Evolutionary conservation across 1,284 basidiomycete genomes (phyloP).

Genomic region (Gomphus sp.): DNA sequence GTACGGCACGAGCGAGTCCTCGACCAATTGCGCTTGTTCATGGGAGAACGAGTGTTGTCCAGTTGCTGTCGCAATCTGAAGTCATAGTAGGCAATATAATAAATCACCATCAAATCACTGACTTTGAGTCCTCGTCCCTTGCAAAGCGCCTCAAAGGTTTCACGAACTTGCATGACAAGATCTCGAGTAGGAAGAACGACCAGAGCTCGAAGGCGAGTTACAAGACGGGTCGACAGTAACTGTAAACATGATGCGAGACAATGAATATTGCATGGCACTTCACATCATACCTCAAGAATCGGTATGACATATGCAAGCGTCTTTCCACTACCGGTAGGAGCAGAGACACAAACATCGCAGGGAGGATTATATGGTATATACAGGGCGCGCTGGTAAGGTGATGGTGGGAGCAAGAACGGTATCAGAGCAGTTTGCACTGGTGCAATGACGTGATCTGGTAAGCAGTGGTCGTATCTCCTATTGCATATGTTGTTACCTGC

Average conservation of each 20-base stretch:
- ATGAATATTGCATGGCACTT: neutral
- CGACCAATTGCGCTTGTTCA: slow-evolving; percentile 67
- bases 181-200: slow-evolving; percentile 93
- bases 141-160: slow-evolving; percentile 79
- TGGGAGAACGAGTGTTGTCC: slow-evolving; percentile 81
- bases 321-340: slow-evolving; percentile 96
- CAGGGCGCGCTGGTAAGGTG: slow-evolving; percentile 32
- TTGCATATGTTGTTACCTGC: slow-evolving; percentile 52
- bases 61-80: slow-evolving; percentile 68
- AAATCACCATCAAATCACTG: slow-evolving; percentile 12
- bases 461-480: neutral
- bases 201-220: slow-evolving; percentile 84
- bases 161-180: slow-evolving; percentile 87
- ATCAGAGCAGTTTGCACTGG: slow-evolving; percentile 78
- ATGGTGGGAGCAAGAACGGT: slow-evolving; percentile 58
- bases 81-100: slow-evolving; percentile 3
- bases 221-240: slow-evolving; percentile 63
- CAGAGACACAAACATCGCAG: slow-evolving; percentile 90
- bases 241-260: slow-evolving; percentile 21
- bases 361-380: slow-evolving; percentile 67
- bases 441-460: neutral
- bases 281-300: slow-evolving; percentile 66
- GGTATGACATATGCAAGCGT: slow-evolving; percentile 92
- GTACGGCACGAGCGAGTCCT: slow-evolving; percentile 40
- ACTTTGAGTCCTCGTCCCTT: slow-evolving; percentile 88